These are phyloP conservation scores for Globisporangium cystogenes DNA, from an alignment of 352 stramenopile species.

Conservation along the genomic window DNA sequence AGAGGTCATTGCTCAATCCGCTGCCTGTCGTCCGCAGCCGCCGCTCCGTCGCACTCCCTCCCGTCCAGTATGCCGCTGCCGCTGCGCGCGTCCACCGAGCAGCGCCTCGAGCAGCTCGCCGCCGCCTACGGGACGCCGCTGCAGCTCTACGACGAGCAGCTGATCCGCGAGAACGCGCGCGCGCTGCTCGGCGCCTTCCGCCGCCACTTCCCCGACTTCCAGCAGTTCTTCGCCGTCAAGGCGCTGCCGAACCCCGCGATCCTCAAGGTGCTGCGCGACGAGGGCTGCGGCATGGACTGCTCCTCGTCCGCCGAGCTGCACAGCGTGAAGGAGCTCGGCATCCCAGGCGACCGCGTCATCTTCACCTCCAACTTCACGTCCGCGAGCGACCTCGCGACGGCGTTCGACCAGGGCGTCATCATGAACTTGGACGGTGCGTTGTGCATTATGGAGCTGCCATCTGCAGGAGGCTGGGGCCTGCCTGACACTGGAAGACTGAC, in stretches of 20 bases:
- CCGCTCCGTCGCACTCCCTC: no score
- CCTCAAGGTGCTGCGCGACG: constrained; percentile 74
- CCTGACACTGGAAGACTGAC: no score
- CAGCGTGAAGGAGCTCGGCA: constrained; percentile 68
- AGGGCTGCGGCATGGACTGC: constrained; percentile 88
- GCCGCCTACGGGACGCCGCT: constrained; percentile 79
- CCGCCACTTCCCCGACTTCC: constrained; percentile 73
- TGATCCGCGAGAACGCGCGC: constrained; percentile 78
- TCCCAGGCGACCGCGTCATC: constrained; percentile 74
- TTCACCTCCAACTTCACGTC: constrained; percentile 91
- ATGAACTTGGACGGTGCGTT: constrained; percentile 64
- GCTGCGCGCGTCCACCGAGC: constrained; percentile 28
- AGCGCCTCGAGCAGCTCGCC: constrained; percentile 62
- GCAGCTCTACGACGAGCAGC: constrained; percentile 86
- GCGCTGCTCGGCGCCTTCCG: constrained; percentile 67
- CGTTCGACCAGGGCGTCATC: constrained; percentile 80
- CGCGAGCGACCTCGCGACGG: constrained; percentile 59
- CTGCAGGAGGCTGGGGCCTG: no score
- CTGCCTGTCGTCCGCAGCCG: no score
- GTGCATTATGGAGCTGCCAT: no score
- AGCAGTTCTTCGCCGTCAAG: constrained; percentile 89
- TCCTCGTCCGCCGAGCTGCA: constrained; percentile 82
- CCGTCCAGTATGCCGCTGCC: constrained; percentile 38
- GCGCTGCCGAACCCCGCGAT: constrained; percentile 87
- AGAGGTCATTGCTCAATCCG: background rate